Base-by-base conservation (phyloP, 192 early-diverging fungal genomes). In the Pilobolus umbonatus region DNA sequence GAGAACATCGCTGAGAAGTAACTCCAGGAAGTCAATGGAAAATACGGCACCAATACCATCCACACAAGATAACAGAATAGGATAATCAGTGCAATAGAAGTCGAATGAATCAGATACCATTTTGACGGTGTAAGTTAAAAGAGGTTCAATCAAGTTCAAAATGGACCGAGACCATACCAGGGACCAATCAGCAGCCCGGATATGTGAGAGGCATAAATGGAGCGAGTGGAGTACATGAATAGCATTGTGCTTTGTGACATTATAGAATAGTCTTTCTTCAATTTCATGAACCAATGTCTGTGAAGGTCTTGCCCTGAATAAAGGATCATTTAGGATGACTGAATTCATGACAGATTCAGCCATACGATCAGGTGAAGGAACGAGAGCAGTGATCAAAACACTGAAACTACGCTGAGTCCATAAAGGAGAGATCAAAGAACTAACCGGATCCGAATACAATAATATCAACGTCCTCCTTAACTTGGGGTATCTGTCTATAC, bases 11-110 rank as follows among this genome's bases (percentile, higher is more conserved):
- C 48, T 57, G 24, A 72, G 17, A 6, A 65, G 25, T 31, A 72
- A 72, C 3, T 61, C 64, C 26, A 72, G 55, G 50, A 72, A 72
- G 38, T 72, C 70, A 24, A 55, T 49, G 2, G 70, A 72, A 22
- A 72, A 72, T 2, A 53, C 70, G 9, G 44, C 57, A 3, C 64
- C 64, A 31, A 72, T 67, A 15, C 70, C 70, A 53, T 72, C 70
- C 14, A 72, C 63, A 19, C 63, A 72, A 0, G 63, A 66, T n/a
- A 65, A 43, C 11, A 72, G 49, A 52, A 67, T 66, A 24, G 70
- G 64, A 35, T 65, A 72, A 30, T 72, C 63, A 21, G 57, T 59
- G 32, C 55, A 61, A 39, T 66, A 66, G 26, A 55, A 66, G 43
- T 65, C 60, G 29, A 72, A 67, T 21, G 62, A 35, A n/a, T 34